phyloP scores from a whole-genome alignment of 148 eudicot species.

The Nepenthes gracilis region DNA sequence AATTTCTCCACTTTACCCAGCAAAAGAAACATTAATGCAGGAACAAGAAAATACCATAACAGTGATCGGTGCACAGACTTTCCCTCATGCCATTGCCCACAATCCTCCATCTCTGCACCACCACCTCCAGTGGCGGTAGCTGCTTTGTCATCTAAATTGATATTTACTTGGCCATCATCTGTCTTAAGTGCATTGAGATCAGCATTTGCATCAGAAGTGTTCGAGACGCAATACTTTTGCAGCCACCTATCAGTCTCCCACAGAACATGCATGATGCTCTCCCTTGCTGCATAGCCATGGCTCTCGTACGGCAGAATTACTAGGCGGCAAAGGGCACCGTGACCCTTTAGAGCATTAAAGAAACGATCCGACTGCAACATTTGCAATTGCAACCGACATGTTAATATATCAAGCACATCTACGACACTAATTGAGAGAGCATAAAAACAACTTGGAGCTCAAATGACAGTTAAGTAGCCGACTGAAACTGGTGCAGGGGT shows the following conservation, averaged over 20 bases:
- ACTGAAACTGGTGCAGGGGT: too few species aligned
- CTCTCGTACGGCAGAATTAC: slow-evolving; percentile 92
- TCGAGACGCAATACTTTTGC: slow-evolving; percentile 60
- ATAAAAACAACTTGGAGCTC: neutral
- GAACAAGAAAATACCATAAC: slow-evolving; percentile 44
- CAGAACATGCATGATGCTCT: slow-evolving; percentile 97
- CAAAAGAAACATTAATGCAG: neutral
- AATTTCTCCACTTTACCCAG: neutral
- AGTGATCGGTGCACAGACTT: slow-evolving; percentile 32
- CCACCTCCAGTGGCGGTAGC: slow-evolving; percentile 62
- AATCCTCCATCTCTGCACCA: slow-evolving; percentile 33
- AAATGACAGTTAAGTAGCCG: neutral
- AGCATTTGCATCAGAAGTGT: slow-evolving; percentile 25
- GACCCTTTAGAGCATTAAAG: slow-evolving; percentile 89
- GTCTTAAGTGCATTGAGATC: slow-evolving; percentile 26
- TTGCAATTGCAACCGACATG: neutral
- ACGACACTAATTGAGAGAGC: neutral
- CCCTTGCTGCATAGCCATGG: slow-evolving; percentile 90
- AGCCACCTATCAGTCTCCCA: slow-evolving; percentile 99
- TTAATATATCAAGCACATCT: neutral
- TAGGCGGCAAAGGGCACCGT: slow-evolving; percentile 82
- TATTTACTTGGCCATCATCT: slow-evolving; percentile 9
- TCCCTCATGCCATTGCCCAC: slow-evolving; percentile 15
- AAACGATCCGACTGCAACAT: slow-evolving; percentile 82
- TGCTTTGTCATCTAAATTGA: slow-evolving; percentile 30